These are phyloP conservation scores for Mycocentrospora acerina DNA, from an alignment of 2,329 filamentous ascomycete species.

Conservation along the genomic window DNA sequence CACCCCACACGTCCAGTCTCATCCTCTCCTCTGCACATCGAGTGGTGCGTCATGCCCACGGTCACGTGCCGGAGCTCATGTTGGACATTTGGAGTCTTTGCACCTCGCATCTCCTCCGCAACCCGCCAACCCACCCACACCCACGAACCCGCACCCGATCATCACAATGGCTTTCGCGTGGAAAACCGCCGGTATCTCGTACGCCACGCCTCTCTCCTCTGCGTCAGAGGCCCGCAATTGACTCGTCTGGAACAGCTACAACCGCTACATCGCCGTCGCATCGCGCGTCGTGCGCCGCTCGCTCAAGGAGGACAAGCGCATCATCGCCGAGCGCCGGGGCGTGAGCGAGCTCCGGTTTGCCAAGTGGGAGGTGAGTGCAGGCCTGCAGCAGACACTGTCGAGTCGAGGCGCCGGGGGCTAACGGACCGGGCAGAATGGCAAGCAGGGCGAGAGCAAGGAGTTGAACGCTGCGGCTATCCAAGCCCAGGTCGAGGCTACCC, in stretches of 20 bases:
- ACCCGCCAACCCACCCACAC: constrained; percentile 24
- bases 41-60: too few species aligned
- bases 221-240: constrained; percentile 26
- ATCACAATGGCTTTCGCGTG: constrained; percentile 93
- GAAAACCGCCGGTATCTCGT: constrained; percentile 98
- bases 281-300: constrained; percentile 93
- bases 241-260: constrained; percentile 72
- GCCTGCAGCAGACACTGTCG: neutral
- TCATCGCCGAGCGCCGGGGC: constrained; percentile 84
- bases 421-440: constrained; percentile 73
- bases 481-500: constrained; percentile 48
- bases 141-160: constrained; percentile 34
- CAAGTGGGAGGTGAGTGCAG: constrained; percentile 85
- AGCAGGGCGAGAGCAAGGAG: constrained; percentile 83
- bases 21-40: neutral
- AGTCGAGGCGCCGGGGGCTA: constrained; percentile 30
- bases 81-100: too few species aligned
- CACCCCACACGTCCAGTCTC: too few species aligned
- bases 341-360: constrained; percentile 86
- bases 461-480: constrained; percentile 59
- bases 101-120: constrained; percentile 29
- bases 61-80: constrained; percentile 4
- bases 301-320: constrained; percentile 91
- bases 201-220: constrained; percentile 49
- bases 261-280: constrained; percentile 97